Conservation (phyloP, 2,329 filamentous ascomycete species). For the Fusarium bactridioides region DNA sequence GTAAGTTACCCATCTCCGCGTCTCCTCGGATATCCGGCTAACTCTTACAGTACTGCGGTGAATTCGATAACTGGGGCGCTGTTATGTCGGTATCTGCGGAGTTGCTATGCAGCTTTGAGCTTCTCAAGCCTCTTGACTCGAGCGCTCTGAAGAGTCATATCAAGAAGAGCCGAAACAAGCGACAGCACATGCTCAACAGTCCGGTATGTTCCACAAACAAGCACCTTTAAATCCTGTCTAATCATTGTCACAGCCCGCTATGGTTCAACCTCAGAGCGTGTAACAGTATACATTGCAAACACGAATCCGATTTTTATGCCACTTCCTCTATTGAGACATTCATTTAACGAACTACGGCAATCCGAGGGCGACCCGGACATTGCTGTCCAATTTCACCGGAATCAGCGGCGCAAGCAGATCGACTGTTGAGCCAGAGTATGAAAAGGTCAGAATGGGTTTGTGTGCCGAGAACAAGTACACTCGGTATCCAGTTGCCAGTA, state of each 20-base stretch:
- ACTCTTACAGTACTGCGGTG: conserved; percentile 84
- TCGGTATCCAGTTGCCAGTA: conserved; percentile 32
- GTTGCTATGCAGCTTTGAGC: conserved; percentile 94
- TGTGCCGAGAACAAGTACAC: conserved; percentile 24
- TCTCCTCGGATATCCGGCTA: conserved; percentile 33
- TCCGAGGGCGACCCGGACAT: conserved; percentile 39
- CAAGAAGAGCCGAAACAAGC: conserved; percentile 95
- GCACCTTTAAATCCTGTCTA: not conserved
- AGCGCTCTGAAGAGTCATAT: conserved; percentile 98
- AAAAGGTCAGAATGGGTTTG: conserved; percentile 26
- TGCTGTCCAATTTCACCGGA: conserved; percentile 23
- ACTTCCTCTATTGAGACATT: conserved; percentile 30
- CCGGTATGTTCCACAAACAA: conserved; percentile 70
- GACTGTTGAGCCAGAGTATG: conserved; percentile 24
- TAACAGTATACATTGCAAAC: conserved; percentile 42
- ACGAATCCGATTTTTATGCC: conserved; percentile 33
- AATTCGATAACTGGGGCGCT: conserved; percentile 99
- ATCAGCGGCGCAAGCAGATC: conserved; percentile 29
- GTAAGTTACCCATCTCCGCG: conserved; percentile 63
- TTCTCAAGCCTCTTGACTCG: conserved; percentile 95
- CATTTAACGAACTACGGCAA: conserved; percentile 31
- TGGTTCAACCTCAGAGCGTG: conserved; percentile 65
- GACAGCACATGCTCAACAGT: conserved; percentile 94
- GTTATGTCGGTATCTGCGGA: conserved; percentile 98
- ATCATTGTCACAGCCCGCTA: conserved; percentile 56